Conservation (phyloP, 768 basidiomycete species). For the Kockovaella imperatae region DNA sequence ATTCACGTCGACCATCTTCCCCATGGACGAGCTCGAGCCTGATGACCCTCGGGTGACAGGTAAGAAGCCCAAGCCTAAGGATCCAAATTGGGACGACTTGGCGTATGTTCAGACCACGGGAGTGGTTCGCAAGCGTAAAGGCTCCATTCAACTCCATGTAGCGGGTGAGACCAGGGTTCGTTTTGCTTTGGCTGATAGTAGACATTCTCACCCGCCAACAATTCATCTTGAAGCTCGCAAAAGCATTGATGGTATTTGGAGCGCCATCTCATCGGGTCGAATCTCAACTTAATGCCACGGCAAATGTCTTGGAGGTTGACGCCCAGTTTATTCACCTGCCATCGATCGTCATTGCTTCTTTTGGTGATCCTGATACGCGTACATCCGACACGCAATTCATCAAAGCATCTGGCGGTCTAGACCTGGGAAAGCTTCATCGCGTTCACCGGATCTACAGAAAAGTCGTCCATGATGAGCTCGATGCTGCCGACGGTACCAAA, state of each 20-base stretch:
- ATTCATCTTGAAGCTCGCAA: slow-evolving; percentile 35
- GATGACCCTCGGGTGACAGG: slow-evolving; percentile 68
- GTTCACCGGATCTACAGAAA: slow-evolving; percentile 34
- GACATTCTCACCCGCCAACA: slow-evolving; percentile 25
- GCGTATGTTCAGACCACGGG: slow-evolving; percentile 10
- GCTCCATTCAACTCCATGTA: slow-evolving; percentile 33
- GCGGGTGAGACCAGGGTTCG: slow-evolving; percentile 19
- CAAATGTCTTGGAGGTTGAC: slow-evolving; percentile 37
- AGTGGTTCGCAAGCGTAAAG: slow-evolving; percentile 10
- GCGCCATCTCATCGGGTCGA: slow-evolving; percentile 36
- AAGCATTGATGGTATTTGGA: slow-evolving; percentile 31
- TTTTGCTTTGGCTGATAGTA: background rate
- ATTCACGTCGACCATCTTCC: slow-evolving; percentile 7
- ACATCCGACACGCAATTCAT: slow-evolving; percentile 42
- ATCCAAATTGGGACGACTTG: slow-evolving; percentile 14
- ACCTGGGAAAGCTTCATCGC: slow-evolving; percentile 37
- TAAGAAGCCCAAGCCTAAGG: slow-evolving; percentile 45
- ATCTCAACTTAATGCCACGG: slow-evolving; percentile 36
- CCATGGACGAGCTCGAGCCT: slow-evolving; percentile 51
- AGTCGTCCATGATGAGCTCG: slow-evolving; percentile 41
- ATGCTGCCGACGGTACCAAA: slow-evolving; percentile 31
- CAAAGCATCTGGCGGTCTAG: slow-evolving; percentile 28
- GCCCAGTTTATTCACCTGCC: slow-evolving; percentile 43
- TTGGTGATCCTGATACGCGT: slow-evolving; percentile 36
- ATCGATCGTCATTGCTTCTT: slow-evolving; percentile 37